phyloP scores from a whole-genome alignment of 495 filamentous ascomycete species.

The Penicillium bovifimosum region DNA sequence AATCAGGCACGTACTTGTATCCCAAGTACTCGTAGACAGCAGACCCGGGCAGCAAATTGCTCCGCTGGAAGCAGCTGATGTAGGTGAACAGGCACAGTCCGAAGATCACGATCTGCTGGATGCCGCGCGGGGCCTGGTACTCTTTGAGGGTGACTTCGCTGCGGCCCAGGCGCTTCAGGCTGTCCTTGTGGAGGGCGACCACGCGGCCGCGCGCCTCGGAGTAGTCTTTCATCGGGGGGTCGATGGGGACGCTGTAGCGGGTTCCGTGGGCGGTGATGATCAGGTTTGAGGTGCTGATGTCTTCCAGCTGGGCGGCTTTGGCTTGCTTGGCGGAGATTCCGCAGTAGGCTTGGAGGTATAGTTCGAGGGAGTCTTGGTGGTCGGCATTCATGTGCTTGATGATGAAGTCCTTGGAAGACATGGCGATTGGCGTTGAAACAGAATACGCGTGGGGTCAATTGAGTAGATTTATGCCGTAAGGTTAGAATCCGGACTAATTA shows the following conservation, averaged over 20 bases:
- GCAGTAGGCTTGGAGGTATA: conserved; percentile 61
- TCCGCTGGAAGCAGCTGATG: conserved; percentile 38
- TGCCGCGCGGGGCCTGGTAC: conserved; percentile 45
- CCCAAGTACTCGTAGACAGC: conserved; percentile 45
- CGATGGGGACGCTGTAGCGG: conserved; percentile 52
- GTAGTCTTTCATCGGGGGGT: conserved; percentile 56
- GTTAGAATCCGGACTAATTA: not conserved
- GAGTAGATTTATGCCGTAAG: not conserved
- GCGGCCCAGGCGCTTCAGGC: conserved; percentile 46
- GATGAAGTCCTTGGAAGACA: conserved; percentile 54
- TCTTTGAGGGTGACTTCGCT: conserved; percentile 52
- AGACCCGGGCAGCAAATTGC: conserved; percentile 53
- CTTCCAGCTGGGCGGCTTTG: conserved; percentile 49
- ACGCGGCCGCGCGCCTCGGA: conserved; percentile 58
- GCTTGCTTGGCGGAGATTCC: conserved; percentile 41
- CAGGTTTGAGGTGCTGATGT: conserved; percentile 55
- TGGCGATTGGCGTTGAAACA: not conserved
- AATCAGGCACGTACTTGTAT: conserved; percentile 38
- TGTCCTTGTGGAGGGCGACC: conserved; percentile 62
- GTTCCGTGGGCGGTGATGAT: conserved; percentile 44
- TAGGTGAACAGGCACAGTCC: conserved; percentile 39
- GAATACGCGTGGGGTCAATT: not conserved
- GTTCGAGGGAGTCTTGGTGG: conserved; percentile 59
- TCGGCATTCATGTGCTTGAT: conserved; percentile 77
- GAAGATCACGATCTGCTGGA: conserved; percentile 38